A percentile compares a stretch with the other conserved stretches of the same genome.
phyloP scores from a whole-genome alignment of 1,139 yeast genomes.

The Kodamaea ohmeri region DNA sequence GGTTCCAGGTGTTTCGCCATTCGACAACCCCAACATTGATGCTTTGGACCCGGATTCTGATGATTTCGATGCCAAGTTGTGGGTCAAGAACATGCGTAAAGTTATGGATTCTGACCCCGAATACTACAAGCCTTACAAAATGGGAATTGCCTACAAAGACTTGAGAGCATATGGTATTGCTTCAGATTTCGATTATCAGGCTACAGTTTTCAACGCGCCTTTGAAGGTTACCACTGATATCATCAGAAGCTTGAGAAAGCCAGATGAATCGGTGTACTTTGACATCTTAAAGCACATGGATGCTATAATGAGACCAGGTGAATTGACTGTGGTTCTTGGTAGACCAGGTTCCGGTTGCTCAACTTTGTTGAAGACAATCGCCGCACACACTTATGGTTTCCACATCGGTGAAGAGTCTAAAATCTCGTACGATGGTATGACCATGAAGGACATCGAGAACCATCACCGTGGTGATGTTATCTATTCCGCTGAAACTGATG shows the following conservation, averaged over 20 bases:
- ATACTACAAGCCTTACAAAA: slow-evolving; percentile 57
- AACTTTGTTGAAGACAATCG: slow-evolving; percentile 67
- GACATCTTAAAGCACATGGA: slow-evolving; percentile 69
- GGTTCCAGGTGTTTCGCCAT: slow-evolving; percentile 50
- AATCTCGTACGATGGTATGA: slow-evolving; percentile 27
- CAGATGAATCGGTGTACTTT: slow-evolving; percentile 29
- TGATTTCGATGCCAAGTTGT: slow-evolving; percentile 59
- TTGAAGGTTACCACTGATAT: slow-evolving; percentile 19
- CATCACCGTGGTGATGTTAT: slow-evolving; percentile 30
- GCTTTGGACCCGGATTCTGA: slow-evolving; percentile 41
- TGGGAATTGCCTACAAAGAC: slow-evolving; percentile 69
- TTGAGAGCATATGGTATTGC: slow-evolving; percentile 75
- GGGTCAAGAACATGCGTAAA: slow-evolving; percentile 71
- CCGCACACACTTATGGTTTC: slow-evolving; percentile 73
- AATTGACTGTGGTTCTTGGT: slow-evolving; percentile 72
- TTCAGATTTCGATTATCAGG: slow-evolving; percentile 75
- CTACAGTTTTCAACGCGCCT: slow-evolving; percentile 59
- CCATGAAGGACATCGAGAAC: slow-evolving; percentile 18
- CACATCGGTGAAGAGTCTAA: slow-evolving; percentile 50
- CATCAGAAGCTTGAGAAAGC: slow-evolving; percentile 20
- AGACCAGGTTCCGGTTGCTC: slow-evolving; percentile 88
- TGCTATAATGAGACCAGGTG: slow-evolving; percentile 67
- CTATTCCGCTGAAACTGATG: slow-evolving; percentile 28
- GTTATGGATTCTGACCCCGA: slow-evolving; percentile 58
- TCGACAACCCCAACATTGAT: slow-evolving; percentile 17